Percentiles rank a stretch among this genome's conserved stretches.
These are phyloP conservation scores for Diplodia sapinea DNA, from an alignment of 2,329 filamentous ascomycete genomes.

Conservation along the genomic window DNA sequence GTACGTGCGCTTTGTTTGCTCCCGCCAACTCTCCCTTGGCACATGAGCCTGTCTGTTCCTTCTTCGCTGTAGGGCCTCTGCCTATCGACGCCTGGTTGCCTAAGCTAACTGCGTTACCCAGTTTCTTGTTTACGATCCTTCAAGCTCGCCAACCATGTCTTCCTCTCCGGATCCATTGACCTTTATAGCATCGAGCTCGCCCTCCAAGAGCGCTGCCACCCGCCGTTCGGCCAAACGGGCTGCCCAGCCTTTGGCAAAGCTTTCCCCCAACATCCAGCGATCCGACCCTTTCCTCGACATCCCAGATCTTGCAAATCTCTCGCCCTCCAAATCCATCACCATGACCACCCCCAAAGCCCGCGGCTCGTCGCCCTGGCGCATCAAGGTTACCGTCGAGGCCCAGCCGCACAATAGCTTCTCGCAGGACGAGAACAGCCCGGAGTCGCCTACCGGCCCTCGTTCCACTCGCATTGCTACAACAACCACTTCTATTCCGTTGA, in stretches of 20 bases:
- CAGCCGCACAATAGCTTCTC: conserved; percentile 45
- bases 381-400: conserved; percentile 58
- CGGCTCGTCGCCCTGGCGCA: conserved; percentile 54
- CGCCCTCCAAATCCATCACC: conserved; percentile 54
- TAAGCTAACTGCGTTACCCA: background rate
- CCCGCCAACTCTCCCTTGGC: background rate
- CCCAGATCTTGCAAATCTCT: conserved; percentile 33
- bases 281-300: conserved; percentile 26
- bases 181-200: conserved; percentile 31
- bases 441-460: conserved; percentile 41
- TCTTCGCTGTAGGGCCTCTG: background rate
- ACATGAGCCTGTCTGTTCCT: background rate
- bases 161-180: conserved; percentile 48
- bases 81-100: background rate
- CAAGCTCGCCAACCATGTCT: background rate
- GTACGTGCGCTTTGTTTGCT: conserved; percentile 12
- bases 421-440: conserved; percentile 41
- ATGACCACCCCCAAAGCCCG: conserved; percentile 49
- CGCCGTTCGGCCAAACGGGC: conserved; percentile 13
- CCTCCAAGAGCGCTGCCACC: conserved; percentile 4
- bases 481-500: conserved; percentile 51
- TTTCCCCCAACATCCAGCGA: conserved; percentile 19
- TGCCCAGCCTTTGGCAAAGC: conserved; percentile 14
- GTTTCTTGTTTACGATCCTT: too few species aligned
- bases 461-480: conserved; percentile 39